phyloP scores from a whole-genome alignment of 2,329 filamentous ascomycete genomes.

The Trichoderma brevicompactum region DNA sequence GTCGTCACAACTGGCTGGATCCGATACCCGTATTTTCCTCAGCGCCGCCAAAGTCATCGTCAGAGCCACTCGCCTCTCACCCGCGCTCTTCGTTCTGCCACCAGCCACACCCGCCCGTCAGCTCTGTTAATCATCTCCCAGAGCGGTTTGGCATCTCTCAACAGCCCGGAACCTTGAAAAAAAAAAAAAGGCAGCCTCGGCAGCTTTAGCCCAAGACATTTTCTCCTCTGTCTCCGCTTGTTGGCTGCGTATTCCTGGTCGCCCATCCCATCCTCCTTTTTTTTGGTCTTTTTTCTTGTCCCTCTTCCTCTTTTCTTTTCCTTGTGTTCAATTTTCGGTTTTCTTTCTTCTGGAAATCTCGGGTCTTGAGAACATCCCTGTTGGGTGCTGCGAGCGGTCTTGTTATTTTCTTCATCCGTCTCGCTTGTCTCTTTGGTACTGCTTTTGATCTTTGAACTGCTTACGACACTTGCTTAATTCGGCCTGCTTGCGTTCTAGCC shows the following conservation, averaged over 20 bases:
- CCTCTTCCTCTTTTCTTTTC: conserved; percentile 36
- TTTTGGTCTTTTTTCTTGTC: conserved; percentile 15
- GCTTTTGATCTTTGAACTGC: conserved; percentile 12
- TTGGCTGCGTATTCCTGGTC: conserved; percentile 6
- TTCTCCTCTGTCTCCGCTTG: conserved; percentile 30
- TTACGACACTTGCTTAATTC: background rate
- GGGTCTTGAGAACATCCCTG: background rate
- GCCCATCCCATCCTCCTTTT: conserved; percentile 19
- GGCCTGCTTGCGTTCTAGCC: conserved; percentile 18
- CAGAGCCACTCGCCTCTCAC: background rate
- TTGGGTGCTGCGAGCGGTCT: conserved; percentile 20
- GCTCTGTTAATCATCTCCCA: conserved; percentile 21
- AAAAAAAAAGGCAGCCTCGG: conserved; percentile 15
- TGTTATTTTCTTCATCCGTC: background rate
- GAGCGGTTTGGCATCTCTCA: conserved; percentile 25
- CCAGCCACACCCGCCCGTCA: conserved; percentile 22
- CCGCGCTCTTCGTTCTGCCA: background rate
- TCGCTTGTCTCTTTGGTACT: background rate
- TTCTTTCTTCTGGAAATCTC: background rate
- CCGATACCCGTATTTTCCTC: background rate
- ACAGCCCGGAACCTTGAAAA: conserved; percentile 22
- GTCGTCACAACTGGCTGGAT: background rate
- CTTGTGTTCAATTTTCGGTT: conserved; percentile 2
- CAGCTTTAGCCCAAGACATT: conserved; percentile 21
- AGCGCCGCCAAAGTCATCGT: background rate